Evolutionary conservation across 805 yeast genomes (phyloP).

Genomic region (Lachancea nothofagi): DNA sequence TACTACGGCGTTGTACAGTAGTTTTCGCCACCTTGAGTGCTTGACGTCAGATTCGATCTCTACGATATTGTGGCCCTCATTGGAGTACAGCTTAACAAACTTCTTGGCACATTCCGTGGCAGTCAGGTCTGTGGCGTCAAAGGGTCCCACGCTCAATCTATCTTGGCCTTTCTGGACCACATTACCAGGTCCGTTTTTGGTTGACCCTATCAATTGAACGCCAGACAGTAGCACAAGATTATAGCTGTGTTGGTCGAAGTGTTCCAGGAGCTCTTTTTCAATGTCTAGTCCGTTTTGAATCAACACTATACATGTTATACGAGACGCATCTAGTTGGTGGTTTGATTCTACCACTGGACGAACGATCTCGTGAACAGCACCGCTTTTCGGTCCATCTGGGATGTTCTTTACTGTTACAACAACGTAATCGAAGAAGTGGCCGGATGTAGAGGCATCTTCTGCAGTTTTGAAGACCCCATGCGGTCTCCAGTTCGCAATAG

Average conservation of each 20-base stretch:
- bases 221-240: slow-evolving; percentile 45
- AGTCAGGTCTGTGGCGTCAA: slow-evolving; percentile 34
- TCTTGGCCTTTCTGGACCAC: slow-evolving; percentile 50
- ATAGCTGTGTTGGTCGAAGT: slow-evolving; percentile 33
- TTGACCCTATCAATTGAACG: slow-evolving; percentile 57
- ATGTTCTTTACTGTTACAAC: slow-evolving; percentile 62
- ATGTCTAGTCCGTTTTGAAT: slow-evolving; percentile 5
- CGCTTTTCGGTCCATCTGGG: slow-evolving; percentile 48
- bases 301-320: slow-evolving; percentile 44
- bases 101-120: slow-evolving; percentile 35
- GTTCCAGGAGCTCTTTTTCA: slow-evolving; percentile 39
- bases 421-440: slow-evolving; percentile 46
- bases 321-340: slow-evolving; percentile 11
- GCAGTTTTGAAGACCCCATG: slow-evolving; percentile 43
- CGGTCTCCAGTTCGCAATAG: slow-evolving; percentile 50
- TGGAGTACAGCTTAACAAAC: slow-evolving; percentile 39
- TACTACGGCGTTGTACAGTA: slow-evolving; percentile 59
- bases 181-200: slow-evolving; percentile 42
- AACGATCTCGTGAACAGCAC: slow-evolving; percentile 47
- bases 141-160: slow-evolving; percentile 46
- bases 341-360: slow-evolving; percentile 44
- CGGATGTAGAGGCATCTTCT: slow-evolving; percentile 43
- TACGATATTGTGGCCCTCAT: slow-evolving; percentile 37
- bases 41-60: slow-evolving; percentile 41
- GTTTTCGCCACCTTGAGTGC: slow-evolving; percentile 54